Percentiles rank a stretch among this genome's conserved stretches.
phyloP scores from a whole-genome alignment of 2,329 filamentous ascomycete species.

The Apiospora rasikravindrae region DNA sequence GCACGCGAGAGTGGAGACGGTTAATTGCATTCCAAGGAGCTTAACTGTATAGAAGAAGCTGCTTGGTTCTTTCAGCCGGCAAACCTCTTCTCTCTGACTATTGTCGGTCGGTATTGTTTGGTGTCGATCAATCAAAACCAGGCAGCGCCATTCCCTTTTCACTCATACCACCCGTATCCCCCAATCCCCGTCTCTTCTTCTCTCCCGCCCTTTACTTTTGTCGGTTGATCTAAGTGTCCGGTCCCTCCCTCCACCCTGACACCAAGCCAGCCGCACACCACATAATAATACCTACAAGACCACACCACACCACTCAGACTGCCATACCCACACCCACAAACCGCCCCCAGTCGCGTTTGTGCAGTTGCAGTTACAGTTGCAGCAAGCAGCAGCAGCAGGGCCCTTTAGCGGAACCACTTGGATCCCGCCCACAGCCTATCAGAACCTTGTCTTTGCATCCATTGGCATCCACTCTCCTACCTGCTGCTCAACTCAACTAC shows the following conservation, averaged over 20 bases:
- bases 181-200: conserved; percentile 5
- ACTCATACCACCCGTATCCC: background rate
- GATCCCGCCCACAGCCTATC: conserved; percentile 11
- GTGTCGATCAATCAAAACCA: background rate
- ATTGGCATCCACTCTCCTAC: conserved; percentile 2
- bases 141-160: conserved; percentile 2
- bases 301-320: background rate
- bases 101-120: conserved; percentile 12
- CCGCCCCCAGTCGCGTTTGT: conserved; percentile 17
- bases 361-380: conserved; percentile 10
- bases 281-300: background rate
- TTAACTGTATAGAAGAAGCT: background rate
- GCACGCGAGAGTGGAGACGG: conserved; percentile 16
- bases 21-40: background rate
- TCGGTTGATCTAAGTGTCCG: conserved; percentile 2
- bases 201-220: background rate
- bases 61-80: background rate
- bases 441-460: conserved; percentile 2
- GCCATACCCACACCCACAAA: background rate
- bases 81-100: conserved; percentile 5
- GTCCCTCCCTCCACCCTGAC: background rate
- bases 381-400: background rate
- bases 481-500: conserved; percentile 9
- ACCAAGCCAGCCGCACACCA: background rate
- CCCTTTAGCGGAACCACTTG: conserved; percentile 12